These are phyloP conservation scores for Isoetes taiwanensis DNA, from an alignment of 75 land plant species.

Conservation along the genomic window DNA sequence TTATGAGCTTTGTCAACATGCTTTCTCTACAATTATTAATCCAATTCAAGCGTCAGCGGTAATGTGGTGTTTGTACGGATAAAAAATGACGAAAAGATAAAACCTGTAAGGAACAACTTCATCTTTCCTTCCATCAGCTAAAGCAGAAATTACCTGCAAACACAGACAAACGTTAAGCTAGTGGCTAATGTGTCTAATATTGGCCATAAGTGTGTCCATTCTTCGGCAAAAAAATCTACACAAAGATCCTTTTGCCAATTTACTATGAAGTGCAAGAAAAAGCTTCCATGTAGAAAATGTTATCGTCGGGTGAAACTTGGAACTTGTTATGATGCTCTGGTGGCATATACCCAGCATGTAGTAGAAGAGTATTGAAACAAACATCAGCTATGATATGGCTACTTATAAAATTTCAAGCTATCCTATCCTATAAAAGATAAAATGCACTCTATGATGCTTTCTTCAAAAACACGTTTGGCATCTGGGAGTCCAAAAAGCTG, in stretches of 20 bases:
- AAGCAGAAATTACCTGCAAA: constrained; percentile 29
- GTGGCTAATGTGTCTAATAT: not conserved
- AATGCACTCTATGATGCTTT: too few species aligned
- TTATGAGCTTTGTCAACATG: constrained; percentile 33
- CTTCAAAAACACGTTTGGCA: too few species aligned
- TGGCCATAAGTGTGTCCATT: not conserved
- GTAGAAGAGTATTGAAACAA: too few species aligned
- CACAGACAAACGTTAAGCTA: not conserved
- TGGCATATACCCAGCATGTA: too few species aligned
- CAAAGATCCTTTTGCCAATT: not conserved
- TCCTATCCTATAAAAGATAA: too few species aligned
- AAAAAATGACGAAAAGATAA: not conserved
- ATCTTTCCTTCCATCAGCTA: constrained; percentile 32
- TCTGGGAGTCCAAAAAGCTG: too few species aligned
- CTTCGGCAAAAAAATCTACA: not conserved
- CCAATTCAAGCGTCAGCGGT: not conserved
- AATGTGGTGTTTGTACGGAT: not conserved
- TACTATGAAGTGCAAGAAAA: not conserved
- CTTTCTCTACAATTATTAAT: constrained; percentile 25
- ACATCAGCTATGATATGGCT: too few species aligned
- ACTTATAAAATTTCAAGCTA: too few species aligned
- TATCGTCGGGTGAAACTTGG: too few species aligned
- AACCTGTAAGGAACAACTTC: constrained; percentile 37
- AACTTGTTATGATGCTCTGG: too few species aligned
- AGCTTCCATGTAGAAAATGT: too few species aligned